Evolutionary conservation across 345 rosid genomes (phyloP).

Genomic region (Citropsis articulata): DNA sequence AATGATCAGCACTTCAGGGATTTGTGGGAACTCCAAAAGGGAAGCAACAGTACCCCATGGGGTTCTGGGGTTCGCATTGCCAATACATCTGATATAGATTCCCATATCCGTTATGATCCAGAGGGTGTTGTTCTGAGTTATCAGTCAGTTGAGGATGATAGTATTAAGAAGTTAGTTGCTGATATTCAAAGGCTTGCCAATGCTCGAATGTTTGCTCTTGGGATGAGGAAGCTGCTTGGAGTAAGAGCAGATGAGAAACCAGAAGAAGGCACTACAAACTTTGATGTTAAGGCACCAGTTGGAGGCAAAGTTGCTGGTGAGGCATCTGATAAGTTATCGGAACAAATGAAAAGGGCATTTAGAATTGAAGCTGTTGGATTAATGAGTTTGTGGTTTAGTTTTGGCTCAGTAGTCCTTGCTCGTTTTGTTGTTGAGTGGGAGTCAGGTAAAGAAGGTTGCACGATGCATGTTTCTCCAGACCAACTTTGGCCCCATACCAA

Average conservation of each 20-base stretch:
- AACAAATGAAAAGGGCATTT: conserved; percentile 85
- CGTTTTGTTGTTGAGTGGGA: conserved; percentile 99
- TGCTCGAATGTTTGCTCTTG: conserved; percentile 93
- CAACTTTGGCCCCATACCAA: conserved; percentile 99
- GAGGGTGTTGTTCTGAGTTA: conserved; percentile 96
- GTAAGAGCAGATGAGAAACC: conserved; percentile 75
- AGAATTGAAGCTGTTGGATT: conserved; percentile 94
- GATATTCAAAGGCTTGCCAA: conserved; percentile 91
- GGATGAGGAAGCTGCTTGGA: conserved; percentile 92
- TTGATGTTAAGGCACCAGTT: conserved; percentile 46
- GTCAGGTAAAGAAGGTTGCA: conserved; percentile 94
- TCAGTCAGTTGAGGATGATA: conserved; percentile 87
- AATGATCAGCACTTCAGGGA: conserved; percentile 96
- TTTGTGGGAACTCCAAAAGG: conserved; percentile 97
- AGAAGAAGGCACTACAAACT: conserved; percentile 52
- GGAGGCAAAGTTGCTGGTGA: conserved; percentile 67
- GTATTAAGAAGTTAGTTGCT: conserved; percentile 89
- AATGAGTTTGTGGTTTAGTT: conserved; percentile 97
- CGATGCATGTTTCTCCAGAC: conserved; percentile 99
- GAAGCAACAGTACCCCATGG: conserved; percentile 72
- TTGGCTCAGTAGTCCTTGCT: conserved; percentile 84
- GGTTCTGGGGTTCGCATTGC: conserved; percentile 95
- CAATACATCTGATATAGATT: conserved; percentile 86
- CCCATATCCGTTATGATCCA: conserved; percentile 91
- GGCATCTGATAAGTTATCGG: conserved; percentile 68